Percentiles rank a stretch among this genome's conserved stretches.
These are phyloP conservation scores for Spongospora subterranea DNA, from an alignment of 208 protist species.

Conservation along the genomic window DNA sequence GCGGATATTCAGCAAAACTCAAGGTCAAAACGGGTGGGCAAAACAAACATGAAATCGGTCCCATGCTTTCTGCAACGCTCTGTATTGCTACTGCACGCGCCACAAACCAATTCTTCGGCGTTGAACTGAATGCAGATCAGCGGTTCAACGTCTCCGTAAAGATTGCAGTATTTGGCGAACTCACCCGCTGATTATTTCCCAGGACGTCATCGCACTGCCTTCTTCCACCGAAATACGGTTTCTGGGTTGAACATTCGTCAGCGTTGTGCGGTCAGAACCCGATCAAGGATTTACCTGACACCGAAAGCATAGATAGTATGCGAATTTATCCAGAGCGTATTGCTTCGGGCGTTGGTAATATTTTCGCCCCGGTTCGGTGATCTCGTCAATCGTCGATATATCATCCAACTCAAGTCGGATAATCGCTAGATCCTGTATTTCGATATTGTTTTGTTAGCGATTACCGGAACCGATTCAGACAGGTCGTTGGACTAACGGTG, in stretches of 20 bases:
- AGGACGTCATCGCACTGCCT: constrained; percentile 28
- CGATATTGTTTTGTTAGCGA: too few relatives aligned
- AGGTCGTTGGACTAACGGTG: too few relatives aligned
- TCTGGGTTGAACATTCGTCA: not conserved
- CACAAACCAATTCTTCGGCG: constrained; percentile 27
- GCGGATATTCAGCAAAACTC: too few relatives aligned
- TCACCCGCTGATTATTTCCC: constrained; percentile 32
- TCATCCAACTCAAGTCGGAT: not conserved
- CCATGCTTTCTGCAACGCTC: not conserved
- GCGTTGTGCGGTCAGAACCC: not conserved
- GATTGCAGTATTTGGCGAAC: not conserved
- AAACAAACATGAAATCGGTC: not conserved
- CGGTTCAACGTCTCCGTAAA: not conserved
- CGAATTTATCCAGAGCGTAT: constrained; percentile 52
- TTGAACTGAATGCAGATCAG: not conserved
- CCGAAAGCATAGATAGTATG: constrained; percentile 35
- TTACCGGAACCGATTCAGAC: too few relatives aligned
- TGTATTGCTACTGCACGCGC: not conserved
- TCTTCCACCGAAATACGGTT: constrained; percentile 56
- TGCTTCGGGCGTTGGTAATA: not conserved
- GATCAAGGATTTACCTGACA: not conserved
- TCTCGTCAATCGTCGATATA: not conserved
- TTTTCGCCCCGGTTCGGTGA: not conserved
- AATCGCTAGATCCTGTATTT: not conserved
- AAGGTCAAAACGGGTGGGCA: not conserved